phyloP scores from a whole-genome alignment of 1,139 yeast species.

The Geotrichum klebahnii region DNA sequence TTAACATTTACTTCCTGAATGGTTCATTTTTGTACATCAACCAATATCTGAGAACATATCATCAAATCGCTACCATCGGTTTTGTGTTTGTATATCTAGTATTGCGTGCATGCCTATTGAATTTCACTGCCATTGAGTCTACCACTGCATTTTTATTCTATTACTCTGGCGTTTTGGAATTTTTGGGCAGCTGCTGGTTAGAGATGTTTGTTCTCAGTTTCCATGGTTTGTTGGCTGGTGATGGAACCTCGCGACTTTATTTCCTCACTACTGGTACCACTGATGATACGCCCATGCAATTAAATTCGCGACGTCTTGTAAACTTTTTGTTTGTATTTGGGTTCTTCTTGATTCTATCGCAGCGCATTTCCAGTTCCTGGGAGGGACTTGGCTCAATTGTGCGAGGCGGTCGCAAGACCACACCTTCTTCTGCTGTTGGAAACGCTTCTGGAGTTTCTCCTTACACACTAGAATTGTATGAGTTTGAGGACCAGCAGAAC shows the following conservation, averaged over 20 bases:
- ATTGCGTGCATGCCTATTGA: not conserved
- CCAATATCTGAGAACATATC: not conserved
- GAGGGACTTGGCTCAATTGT: not conserved
- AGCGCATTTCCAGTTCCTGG: conserved; percentile 1
- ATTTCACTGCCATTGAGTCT: not conserved
- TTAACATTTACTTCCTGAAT: not conserved
- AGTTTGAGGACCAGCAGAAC: not conserved
- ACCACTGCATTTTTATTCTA: not conserved
- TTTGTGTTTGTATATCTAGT: conserved; percentile 1
- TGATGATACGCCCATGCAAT: not conserved
- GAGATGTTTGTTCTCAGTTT: conserved; percentile 13
- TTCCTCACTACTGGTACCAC: conserved; percentile 15
- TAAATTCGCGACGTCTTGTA: not conserved
- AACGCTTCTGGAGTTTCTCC: not conserved
- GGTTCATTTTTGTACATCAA: not conserved
- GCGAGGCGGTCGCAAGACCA: not conserved
- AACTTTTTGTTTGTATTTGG: conserved; percentile 2
- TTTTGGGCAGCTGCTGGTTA: conserved; percentile 9
- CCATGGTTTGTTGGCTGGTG: conserved; percentile 12
- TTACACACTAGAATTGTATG: not conserved
- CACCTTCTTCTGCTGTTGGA: not conserved
- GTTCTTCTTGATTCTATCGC: not conserved
- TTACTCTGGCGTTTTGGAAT: conserved; percentile 1
- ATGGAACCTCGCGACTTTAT: conserved; percentile 13
- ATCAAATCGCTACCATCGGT: conserved; percentile 2